phyloP scores from a whole-genome alignment of 306 rosid species.

The Phaseolus lunatus region DNA sequence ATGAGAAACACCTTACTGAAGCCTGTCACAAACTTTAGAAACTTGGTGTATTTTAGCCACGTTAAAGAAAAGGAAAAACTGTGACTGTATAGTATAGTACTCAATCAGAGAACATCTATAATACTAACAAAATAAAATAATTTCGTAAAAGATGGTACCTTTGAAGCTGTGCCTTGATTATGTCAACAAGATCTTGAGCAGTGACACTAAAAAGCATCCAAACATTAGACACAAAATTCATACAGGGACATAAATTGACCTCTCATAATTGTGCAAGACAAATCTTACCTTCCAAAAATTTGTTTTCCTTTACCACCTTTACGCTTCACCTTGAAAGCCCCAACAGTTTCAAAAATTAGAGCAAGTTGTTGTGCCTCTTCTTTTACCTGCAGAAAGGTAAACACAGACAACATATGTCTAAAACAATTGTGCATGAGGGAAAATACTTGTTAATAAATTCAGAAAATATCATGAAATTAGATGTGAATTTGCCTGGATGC shows the following conservation, averaged over 20 bases:
- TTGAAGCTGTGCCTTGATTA: slow-evolving; percentile 94
- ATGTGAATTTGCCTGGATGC: not conserved
- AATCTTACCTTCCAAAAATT: slow-evolving; percentile 82
- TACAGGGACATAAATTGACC: slow-evolving; percentile 16
- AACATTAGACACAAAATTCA: slow-evolving; percentile 45
- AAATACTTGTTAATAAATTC: not conserved
- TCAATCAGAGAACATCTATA: slow-evolving; percentile 31
- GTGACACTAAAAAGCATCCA: slow-evolving; percentile 71
- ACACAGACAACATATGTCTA: slow-evolving; percentile 13
- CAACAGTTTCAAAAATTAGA: slow-evolving; percentile 81
- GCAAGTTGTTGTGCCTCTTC: slow-evolving; percentile 98
- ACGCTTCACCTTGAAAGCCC: slow-evolving; percentile 95
- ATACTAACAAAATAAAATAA: slow-evolving; percentile 10
- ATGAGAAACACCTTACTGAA: slow-evolving; percentile 17
- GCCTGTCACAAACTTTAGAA: slow-evolving; percentile 9
- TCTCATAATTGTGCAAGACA: slow-evolving; percentile 19
- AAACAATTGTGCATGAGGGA: slow-evolving; percentile 1
- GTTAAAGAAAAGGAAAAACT: not conserved
- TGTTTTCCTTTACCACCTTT: slow-evolving; percentile 98
- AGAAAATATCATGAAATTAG: slow-evolving; percentile 2
- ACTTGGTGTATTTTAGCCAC: not conserved
- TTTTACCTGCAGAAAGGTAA: slow-evolving; percentile 66
- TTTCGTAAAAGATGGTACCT: slow-evolving; percentile 59
- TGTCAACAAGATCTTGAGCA: slow-evolving; percentile 95
- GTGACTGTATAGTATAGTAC: not conserved